Evolutionary conservation across 1,284 basidiomycete species (phyloP), one percentile per base, ranked within the genome.

Genomic region (Xanthoconium separans): DNA sequence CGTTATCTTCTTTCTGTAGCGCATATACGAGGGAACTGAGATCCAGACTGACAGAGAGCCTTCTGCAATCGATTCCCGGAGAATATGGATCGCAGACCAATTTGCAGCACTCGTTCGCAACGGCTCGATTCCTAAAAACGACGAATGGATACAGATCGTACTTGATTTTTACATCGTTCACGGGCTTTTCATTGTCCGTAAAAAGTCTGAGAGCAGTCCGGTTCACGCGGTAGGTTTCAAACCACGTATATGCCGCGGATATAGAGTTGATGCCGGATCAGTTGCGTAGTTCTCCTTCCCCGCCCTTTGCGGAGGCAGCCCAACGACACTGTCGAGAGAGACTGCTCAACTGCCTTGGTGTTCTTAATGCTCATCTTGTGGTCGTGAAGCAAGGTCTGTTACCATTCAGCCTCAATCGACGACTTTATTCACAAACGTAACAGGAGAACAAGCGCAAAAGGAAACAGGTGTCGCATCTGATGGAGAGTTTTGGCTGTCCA

Each of bases 81-180:
- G 92, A 50, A 74, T 73, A 40, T 98, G 95, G 95, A 84, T 93
- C 22, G 80, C 92, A 44, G 94, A 98, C 54, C 96, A 98, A 73
- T 76, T 98, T 27, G 75, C 84, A 11, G 81, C 83, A 10, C 80
- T 98, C 37, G 76, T 95, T 57, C 85, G 89, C 51, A 95, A 93
- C 65, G 82, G 84, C 7, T 80, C 85, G 0, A 82, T 98, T 39
- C 91, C 91, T 9, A 95, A 92, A 68, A 78, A 82, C 51, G 93
- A 96, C 65, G 77, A 77, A 44, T 93, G 91, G 84, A 76, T 96
- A 20, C 74, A 81, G 53, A 76, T 79, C 11, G 75, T 95, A 46
- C 77, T 98, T 39, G 84, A 94, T 59, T 96, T 93, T 82, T 76
- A 98, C 37, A 75, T 82, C 46, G 82, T 93, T 6, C 82, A 96